Evolutionary conservation across 306 rosid genomes (phyloP).

Genomic region (Erythrophleum fordii): DNA sequence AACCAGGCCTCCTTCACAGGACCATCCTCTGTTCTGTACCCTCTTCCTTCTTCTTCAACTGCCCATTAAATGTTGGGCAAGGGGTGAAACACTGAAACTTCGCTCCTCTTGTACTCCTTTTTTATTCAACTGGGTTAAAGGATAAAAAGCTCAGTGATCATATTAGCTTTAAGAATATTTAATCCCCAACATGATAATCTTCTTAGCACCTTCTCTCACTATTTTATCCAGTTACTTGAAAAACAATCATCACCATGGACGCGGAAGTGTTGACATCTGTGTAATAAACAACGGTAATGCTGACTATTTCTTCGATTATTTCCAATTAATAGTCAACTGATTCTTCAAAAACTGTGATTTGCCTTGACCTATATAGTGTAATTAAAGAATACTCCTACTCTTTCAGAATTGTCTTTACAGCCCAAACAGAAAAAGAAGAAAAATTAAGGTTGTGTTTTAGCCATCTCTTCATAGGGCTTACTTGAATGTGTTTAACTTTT

Average conservation of each 20-base stretch:
- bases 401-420: neutral
- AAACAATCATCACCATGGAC: neutral
- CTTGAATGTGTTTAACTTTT: too few relatives aligned
- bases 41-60: conserved; percentile 33
- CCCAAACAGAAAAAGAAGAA: too few relatives aligned
- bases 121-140: neutral
- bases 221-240: neutral
- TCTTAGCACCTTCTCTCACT: neutral
- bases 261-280: neutral
- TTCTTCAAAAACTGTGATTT: neutral
- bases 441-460: too few relatives aligned
- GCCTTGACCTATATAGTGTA: neutral
- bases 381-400: neutral
- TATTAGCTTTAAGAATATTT: neutral
- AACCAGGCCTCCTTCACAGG: conserved; percentile 30
- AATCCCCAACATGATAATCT: neutral
- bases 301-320: neutral
- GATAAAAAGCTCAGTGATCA: neutral
- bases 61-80: conserved; percentile 42
- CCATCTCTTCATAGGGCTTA: too few relatives aligned
- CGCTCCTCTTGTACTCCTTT: neutral
- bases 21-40: conserved; percentile 23
- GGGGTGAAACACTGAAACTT: neutral
- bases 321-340: neutral
- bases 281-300: neutral